Percentiles rank a stretch among this genome's conserved stretches.
phyloP scores from a whole-genome alignment of 192 early-diverging fungal genomes.

The Gryganskiella cystojenkinii region DNA sequence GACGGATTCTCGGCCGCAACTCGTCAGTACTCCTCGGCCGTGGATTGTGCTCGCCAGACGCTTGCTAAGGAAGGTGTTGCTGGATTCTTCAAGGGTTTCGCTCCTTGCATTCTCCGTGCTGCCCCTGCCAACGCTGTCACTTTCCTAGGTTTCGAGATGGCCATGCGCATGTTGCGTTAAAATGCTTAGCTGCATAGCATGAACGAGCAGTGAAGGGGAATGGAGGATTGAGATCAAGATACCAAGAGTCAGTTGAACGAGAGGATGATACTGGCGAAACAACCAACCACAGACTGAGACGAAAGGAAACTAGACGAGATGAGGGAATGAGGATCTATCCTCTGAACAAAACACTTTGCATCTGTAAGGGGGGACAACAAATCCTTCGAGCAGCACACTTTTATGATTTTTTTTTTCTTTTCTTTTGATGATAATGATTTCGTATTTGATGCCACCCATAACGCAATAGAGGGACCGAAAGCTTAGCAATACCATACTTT shows the following conservation, averaged over 20 bases:
- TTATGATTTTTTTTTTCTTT: background rate
- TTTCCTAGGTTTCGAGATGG: constrained; percentile 83
- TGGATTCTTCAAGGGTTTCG: constrained; percentile 90
- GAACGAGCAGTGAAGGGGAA: background rate
- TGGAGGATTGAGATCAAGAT: constrained; percentile 1
- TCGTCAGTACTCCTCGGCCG: constrained; percentile 74
- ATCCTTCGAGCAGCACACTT: constrained; percentile 3
- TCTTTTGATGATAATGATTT: constrained; percentile 23
- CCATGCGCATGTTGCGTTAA: constrained; percentile 60
- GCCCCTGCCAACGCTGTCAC: constrained; percentile 95
- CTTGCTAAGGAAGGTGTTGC: constrained; percentile 80
- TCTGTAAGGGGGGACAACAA: background rate
- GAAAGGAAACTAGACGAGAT: background rate
- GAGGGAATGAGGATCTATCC: too few relatives aligned
- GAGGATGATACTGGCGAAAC: too few relatives aligned
- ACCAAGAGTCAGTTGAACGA: too few relatives aligned
- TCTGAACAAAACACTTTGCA: background rate
- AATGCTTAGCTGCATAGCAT: background rate
- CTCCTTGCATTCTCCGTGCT: constrained; percentile 89
- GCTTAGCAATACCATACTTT: background rate
- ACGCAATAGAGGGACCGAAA: background rate
- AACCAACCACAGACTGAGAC: background rate
- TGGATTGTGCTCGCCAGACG: constrained; percentile 87
- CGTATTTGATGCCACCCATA: background rate
- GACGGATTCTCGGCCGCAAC: constrained; percentile 77